Evolutionary conservation across 352 stramenopile genomes (phyloP), one percentile per base, ranked within the genome.

Genomic region (Phytophthora aleatoria): DNA sequence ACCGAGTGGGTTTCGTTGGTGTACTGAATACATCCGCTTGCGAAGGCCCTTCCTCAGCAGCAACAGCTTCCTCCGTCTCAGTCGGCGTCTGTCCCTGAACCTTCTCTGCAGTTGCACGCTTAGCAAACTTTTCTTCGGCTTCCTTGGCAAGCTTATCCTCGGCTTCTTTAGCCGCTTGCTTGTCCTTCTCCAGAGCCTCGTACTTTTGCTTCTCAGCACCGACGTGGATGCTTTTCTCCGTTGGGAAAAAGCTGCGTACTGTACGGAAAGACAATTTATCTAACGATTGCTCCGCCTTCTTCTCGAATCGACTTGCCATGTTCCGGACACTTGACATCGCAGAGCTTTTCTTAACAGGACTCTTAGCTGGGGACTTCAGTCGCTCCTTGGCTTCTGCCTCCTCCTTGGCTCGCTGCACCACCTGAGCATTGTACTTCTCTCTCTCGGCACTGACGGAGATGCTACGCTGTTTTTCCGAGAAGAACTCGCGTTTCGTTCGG

Each of bases 401-500:
- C 26, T 67, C 61, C 39, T 75, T 71, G 16, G 57, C 63, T 3
- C 48, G 62, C 10, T 69, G 50, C 2, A 52, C 52, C 15, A 69
- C 28, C 27, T 61, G 59, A 0, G 66, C 41, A 55, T 81, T 65
- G 33, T 72, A 78, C 43, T 78, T 81, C 28, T 81, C 58, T 26
- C 57, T 73, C 53, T 81, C 73, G 5, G 71, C 38, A 20, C 58
- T 69, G 0, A 81, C 73, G 11, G 50, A 64, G 44, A 81, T 76
- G 31, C 66, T 81, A 6, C 60, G 73, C 49, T 74, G 61, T 7
- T 68, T 76, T 4, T 74, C 78, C 9, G 66, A 69, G 49, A 89
- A 89, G 31, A 86, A 89, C 20, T 75, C 69, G 41, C 79, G 79
- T 53, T 86, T 80, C 15, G 79, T 89, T 27, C 79, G 76, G 45